A percentile compares a stretch with the other conserved stretches of the same genome.
Evolutionary conservation across 257 asterid genomes (phyloP).

Genomic region (Thymus quinquecostatus): DNA sequence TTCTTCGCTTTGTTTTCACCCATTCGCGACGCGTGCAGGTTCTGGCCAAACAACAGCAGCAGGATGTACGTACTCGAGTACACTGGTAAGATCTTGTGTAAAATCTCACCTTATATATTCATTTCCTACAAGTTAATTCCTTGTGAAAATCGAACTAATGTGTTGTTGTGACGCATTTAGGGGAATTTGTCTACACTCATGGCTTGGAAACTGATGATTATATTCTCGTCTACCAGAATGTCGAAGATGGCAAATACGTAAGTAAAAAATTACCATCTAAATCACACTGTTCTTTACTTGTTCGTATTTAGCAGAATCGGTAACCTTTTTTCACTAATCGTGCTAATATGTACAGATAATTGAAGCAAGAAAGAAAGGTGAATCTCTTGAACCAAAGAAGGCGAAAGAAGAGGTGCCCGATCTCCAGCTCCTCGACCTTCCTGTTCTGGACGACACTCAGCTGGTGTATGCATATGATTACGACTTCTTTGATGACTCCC

Average conservation of each 20-base stretch:
- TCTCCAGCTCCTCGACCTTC: conserved; percentile 15
- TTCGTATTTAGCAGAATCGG: conserved; percentile 19
- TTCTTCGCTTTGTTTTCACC: not conserved
- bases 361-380: conserved; percentile 46
- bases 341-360: conserved; percentile 38
- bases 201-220: conserved; percentile 45
- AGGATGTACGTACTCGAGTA: conserved; percentile 64
- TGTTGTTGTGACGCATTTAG: conserved; percentile 27
- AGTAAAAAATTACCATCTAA: conserved; percentile 19
- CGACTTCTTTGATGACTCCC: conserved; percentile 47
- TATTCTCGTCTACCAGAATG: conserved; percentile 52
- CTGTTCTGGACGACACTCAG: not conserved
- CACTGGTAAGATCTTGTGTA: conserved; percentile 42
- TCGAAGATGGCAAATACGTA: conserved; percentile 53
- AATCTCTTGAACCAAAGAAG: conserved; percentile 24
- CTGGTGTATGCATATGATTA: conserved; percentile 38
- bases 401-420: conserved; percentile 22
- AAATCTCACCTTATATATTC: not conserved
- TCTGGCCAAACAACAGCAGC: conserved; percentile 70
- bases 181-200: conserved; percentile 48
- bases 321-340: not conserved
- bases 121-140: not conserved
- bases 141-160: not conserved
- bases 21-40: conserved; percentile 28
- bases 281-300: not conserved